A percentile compares a stretch with the other conserved stretches of the same genome.
phyloP scores from a whole-genome alignment of 192 early-diverging fungal genomes.

The Funneliformis mosseae region DNA sequence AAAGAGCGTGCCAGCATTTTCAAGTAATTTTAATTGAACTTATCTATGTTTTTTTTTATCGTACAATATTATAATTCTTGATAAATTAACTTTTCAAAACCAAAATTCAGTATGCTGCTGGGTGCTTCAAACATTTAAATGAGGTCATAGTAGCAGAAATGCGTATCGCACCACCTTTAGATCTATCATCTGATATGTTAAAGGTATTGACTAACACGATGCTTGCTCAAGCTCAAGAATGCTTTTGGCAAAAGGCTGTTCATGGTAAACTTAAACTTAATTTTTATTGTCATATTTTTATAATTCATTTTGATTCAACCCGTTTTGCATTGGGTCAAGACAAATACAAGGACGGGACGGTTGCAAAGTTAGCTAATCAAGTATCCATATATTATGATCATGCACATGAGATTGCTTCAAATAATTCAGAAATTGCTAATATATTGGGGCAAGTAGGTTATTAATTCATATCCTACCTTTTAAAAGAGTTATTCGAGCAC shows the following conservation, averaged over 20 bases:
- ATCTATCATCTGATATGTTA: constrained; percentile 72
- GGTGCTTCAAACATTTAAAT: constrained; percentile 67
- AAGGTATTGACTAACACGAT: constrained; percentile 71
- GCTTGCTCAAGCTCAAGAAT: constrained; percentile 95
- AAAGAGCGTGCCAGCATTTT: constrained; percentile 74
- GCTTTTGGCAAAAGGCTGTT: constrained; percentile 86
- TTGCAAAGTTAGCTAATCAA: constrained; percentile 76
- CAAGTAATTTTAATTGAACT: constrained; percentile 53
- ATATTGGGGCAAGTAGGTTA: constrained; percentile 20
- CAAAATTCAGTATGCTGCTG: constrained; percentile 69
- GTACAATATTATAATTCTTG: not conserved
- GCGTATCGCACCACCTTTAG: constrained; percentile 64
- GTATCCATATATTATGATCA: constrained; percentile 73
- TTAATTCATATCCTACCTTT: not conserved
- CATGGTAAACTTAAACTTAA: constrained; percentile 38
- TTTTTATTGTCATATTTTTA: not conserved
- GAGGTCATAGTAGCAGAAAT: constrained; percentile 64
- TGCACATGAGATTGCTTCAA: constrained; percentile 66
- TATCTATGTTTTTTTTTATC: not conserved
- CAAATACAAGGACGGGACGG: constrained; percentile 75
- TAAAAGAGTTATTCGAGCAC: not conserved
- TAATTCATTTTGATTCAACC: not conserved
- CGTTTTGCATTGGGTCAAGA: constrained; percentile 43
- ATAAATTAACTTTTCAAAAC: not conserved
- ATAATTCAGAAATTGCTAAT: constrained; percentile 37